Evolutionary conservation across 2,329 filamentous ascomycete genomes (phyloP), one percentile per base, ranked within the genome.

Genomic region (Apiospora saccharicola): DNA sequence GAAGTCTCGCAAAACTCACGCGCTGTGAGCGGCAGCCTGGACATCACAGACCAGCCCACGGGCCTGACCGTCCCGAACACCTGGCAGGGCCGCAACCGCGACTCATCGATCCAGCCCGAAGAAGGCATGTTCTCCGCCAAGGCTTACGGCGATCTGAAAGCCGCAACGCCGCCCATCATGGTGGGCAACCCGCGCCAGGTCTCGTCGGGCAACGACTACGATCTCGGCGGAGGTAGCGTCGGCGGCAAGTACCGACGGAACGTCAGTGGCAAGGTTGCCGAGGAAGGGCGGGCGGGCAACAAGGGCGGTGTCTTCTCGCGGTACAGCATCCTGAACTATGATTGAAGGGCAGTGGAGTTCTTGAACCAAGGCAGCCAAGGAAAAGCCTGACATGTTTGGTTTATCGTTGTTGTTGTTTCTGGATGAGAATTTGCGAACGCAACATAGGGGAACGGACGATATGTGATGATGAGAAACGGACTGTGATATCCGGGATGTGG

Each of bases 221-320:
- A 81, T 71, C 74, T 79, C 1, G 78, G 78, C 71, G 71, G 26
- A 30, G 26, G n/a, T 72, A 49, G 8, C 72, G 34, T 72, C 75
- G 73, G 78, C 46, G 77, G 81, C 37, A 78, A 78, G 1, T 83
- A 83, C 70, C 83, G 88, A 67, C 83, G 92, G 67, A 90, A 92
- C 73, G 92, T 94, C 2, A 94, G 92, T 78, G 93, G 93, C 0
- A 94, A 93, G 84, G 82, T 91, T 71, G 92, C 88, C 0, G 93
- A 95, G 80, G 93, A 95, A 79, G 93, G 93, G 1, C 83, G 88
- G 67, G 89, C 82, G 3, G 84, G 82, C 73, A 70, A 67, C 30
- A 26, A 26, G 19, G 19, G 16, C 4, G 26, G 71, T 16, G 37
- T 73, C 61, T 78, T 77, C 53, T 77, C 78, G 69, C 71, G 77